These are phyloP conservation scores for Thelonectria blattea DNA, from an alignment of 2,329 filamentous ascomycete species.

Conservation along the genomic window DNA sequence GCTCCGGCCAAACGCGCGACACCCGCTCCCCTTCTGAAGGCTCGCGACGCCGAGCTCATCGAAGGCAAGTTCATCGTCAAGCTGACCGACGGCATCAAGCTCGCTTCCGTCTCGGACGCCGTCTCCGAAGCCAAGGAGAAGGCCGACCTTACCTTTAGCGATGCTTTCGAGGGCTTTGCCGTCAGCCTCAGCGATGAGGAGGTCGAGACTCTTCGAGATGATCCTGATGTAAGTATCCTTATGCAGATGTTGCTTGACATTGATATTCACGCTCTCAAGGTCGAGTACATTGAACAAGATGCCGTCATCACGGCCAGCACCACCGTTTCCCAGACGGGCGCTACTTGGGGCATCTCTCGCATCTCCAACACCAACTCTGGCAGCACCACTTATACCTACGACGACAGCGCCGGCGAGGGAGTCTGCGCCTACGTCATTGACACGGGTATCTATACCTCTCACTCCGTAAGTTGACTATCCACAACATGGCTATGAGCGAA, in stretches of 20 bases:
- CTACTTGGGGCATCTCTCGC: constrained; percentile 49
- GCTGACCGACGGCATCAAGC: constrained; percentile 38
- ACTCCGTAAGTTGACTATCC: constrained; percentile 41
- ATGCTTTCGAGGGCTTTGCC: constrained; percentile 38
- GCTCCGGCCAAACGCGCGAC: constrained; percentile 41
- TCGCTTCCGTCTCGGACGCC: constrained; percentile 33
- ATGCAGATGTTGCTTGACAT: neutral
- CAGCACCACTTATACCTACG: constrained; percentile 46
- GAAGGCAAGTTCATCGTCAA: constrained; percentile 48
- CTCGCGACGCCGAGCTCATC: constrained; percentile 40
- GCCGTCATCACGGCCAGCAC: constrained; percentile 38
- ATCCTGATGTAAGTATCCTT: constrained; percentile 33
- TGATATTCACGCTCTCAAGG: constrained; percentile 25
- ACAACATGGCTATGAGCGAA: too few relatives aligned
- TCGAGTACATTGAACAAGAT: constrained; percentile 50
- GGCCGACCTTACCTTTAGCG: constrained; percentile 41
- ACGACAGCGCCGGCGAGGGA: constrained; percentile 47
- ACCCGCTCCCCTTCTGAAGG: constrained; percentile 44
- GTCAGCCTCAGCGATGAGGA: constrained; percentile 36
- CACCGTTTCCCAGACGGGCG: constrained; percentile 41
- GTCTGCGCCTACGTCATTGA: constrained; percentile 55
- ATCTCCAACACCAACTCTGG: constrained; percentile 44
- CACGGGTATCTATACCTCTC: constrained; percentile 49
- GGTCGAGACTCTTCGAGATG: constrained; percentile 34
- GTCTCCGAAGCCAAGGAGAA: constrained; percentile 40